Evolutionary conservation across 2,329 filamentous ascomycete species (phyloP).

Genomic region (Tolypocladium tundrense): DNA sequence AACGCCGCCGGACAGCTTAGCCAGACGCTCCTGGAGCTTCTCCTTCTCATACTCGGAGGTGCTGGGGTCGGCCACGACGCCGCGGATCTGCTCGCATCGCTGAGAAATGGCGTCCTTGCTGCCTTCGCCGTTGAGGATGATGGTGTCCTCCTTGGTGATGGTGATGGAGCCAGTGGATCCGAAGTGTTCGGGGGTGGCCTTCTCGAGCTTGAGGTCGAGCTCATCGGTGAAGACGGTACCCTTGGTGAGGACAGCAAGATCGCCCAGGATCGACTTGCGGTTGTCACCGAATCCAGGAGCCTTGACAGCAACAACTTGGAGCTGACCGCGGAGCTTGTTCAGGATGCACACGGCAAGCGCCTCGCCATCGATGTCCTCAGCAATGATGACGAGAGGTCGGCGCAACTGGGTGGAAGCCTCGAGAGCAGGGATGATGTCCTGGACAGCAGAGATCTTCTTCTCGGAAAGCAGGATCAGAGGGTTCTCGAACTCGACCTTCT

Average conservation of each 20-base stretch:
- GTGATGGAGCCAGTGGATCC: slow-evolving; percentile 96
- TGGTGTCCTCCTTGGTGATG: slow-evolving; percentile 99
- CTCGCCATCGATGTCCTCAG: slow-evolving; percentile 98
- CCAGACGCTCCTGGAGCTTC: slow-evolving; percentile 99
- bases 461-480: slow-evolving; percentile 95
- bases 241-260: slow-evolving; percentile 92
- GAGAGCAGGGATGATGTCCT: slow-evolving; percentile 96
- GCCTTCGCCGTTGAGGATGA: slow-evolving; percentile 93
- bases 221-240: slow-evolving; percentile 96
- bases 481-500: slow-evolving; percentile 99
- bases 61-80: slow-evolving; percentile 84
- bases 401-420: slow-evolving; percentile 94
- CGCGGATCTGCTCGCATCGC: slow-evolving; percentile 98
- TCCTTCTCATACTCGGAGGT: slow-evolving; percentile 99
- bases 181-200: slow-evolving; percentile 90
- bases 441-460: slow-evolving; percentile 99
- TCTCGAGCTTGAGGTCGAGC: slow-evolving; percentile 98
- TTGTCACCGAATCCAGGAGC: slow-evolving; percentile 99
- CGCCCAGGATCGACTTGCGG: slow-evolving; percentile 98
- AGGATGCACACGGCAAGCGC: slow-evolving; percentile 97
- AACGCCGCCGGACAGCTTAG: slow-evolving; percentile 97
- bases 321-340: slow-evolving; percentile 99
- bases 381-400: slow-evolving; percentile 94
- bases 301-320: slow-evolving; percentile 98
- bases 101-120: slow-evolving; percentile 88